These are phyloP conservation scores for Sonneratia caseolaris DNA, from an alignment of 345 rosid genomes.

Conservation along the genomic window DNA sequence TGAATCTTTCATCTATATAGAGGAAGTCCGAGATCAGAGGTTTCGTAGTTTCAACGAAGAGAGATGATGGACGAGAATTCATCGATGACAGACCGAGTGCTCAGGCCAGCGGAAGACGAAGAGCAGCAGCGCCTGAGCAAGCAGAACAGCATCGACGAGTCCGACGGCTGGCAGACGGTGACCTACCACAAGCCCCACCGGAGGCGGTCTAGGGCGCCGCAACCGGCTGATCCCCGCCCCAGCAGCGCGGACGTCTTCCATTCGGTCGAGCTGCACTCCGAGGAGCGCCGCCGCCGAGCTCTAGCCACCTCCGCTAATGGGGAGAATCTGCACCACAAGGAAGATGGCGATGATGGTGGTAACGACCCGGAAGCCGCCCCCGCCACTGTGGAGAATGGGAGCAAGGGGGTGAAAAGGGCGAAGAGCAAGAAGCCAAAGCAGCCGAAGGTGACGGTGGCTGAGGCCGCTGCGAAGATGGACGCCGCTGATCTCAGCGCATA, in stretches of 20 bases:
- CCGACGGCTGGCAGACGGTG: slow-evolving; percentile 34
- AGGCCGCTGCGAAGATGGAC: slow-evolving; percentile 53
- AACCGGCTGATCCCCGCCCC: slow-evolving; percentile 6
- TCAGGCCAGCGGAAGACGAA: slow-evolving; percentile 16
- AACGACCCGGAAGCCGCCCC: slow-evolving; percentile 17
- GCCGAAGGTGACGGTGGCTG: slow-evolving; percentile 54
- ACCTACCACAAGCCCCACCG: slow-evolving; percentile 31
- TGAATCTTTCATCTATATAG: not conserved
- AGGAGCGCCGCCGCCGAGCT: slow-evolving; percentile 42
- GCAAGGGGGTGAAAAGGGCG: slow-evolving; percentile 34
- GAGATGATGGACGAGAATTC: slow-evolving; percentile 12
- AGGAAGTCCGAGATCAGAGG: not conserved
- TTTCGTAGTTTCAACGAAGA: not conserved
- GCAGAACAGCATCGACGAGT: slow-evolving; percentile 5
- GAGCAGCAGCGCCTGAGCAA: slow-evolving; percentile 1
- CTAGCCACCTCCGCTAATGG: slow-evolving; percentile 16
- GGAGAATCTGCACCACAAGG: slow-evolving; percentile 34
- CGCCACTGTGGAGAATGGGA: slow-evolving; percentile 19
- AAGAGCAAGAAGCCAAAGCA: slow-evolving; percentile 54
- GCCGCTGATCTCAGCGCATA: slow-evolving; percentile 46
- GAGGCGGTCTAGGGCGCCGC: slow-evolving; percentile 17
- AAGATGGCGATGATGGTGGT: slow-evolving; percentile 23
- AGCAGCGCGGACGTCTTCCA: slow-evolving; percentile 34
- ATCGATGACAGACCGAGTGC: slow-evolving; percentile 22
- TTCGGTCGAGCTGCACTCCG: slow-evolving; percentile 44